Evolutionary conservation across 208 protist species (phyloP), one percentile per base, ranked within the genome.

Genomic region (Leishmania gerbilli): DNA sequence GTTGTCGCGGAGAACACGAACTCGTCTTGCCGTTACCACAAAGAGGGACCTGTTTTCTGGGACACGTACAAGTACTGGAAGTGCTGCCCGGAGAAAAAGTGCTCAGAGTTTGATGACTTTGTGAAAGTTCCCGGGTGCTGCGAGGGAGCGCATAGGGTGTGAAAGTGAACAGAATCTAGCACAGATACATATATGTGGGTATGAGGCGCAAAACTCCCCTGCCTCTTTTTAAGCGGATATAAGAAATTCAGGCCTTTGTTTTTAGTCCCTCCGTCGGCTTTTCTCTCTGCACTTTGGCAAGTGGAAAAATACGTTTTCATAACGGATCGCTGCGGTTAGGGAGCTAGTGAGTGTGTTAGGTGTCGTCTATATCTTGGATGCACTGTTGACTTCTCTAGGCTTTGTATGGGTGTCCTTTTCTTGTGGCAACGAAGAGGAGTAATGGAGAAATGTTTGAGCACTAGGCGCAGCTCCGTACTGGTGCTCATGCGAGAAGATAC

Each of bases 21-120:
- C 11, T 89, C 76, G 0, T 86, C 92, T 24, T 97, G 95, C 69
- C 80, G 51, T 15, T 94, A 91, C 60, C 95, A 97, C 84, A 89
- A 85, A 47, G 89, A 85, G 6, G 95, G 95, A 15, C 93, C 95
- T 34, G 93, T 97, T 3, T 96, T 96, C 60, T 95, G 91, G 89
- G 93, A 97, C 58, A 96, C 92, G 9, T 94, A 95, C 75, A 95
- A 95, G 76, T 97, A 97, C 79, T 97, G 95, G 93, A 95, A 95
- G 79, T 97, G 95, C 83, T 97, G 95, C 71, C 90, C 93, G 34
- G 77, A 93, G 24, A 94, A 95, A 79, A 95, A 96, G 72, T 89
- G 91, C 56, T 82, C 87, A 7, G 93, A 96, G 49, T 97, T 96
- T 78, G 95, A 97, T 45, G 92, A 97, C 58, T 97, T 97, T 86